Percentiles rank a stretch among this genome's conserved stretches.
Conservation (phyloP, 139 green algal genomes). For the Coelastrella sp. region DNA sequence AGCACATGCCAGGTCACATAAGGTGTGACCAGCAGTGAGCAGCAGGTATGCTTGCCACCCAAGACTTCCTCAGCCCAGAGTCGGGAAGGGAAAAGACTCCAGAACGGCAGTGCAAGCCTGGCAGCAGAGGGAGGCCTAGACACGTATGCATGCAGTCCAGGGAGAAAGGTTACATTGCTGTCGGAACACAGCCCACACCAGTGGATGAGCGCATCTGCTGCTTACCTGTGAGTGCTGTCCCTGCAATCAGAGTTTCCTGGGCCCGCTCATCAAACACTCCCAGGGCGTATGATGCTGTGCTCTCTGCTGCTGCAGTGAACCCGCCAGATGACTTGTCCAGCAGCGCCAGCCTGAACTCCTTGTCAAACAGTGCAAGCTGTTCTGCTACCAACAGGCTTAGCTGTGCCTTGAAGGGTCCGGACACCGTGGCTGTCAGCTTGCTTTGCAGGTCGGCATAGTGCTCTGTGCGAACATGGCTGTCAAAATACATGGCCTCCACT, state of each 20-base stretch:
- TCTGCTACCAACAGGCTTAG: slow-evolving; percentile 59
- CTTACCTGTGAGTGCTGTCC: slow-evolving; percentile 14
- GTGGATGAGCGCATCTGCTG: not conserved
- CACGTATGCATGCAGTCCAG: not conserved
- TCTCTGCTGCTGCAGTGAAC: slow-evolving; percentile 16
- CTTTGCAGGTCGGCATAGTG: slow-evolving; percentile 78
- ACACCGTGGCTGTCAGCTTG: slow-evolving; percentile 64
- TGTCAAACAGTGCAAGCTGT: slow-evolving; percentile 52
- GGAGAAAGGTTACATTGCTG: too few species aligned
- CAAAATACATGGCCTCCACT: slow-evolving; percentile 92
- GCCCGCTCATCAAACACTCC: slow-evolving; percentile 7
- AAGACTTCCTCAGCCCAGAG: too few species aligned
- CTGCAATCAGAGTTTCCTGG: not conserved
- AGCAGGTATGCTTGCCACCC: too few species aligned
- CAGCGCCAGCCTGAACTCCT: slow-evolving; percentile 59
- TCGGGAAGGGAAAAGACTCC: too few species aligned
- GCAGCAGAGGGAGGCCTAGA: not conserved
- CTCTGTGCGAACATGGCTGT: slow-evolving; percentile 72
- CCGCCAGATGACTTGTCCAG: not conserved
- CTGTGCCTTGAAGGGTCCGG: slow-evolving; percentile 68
- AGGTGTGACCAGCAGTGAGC: too few species aligned
- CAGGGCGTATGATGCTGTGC: slow-evolving; percentile 13
- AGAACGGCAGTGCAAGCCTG: too few species aligned
- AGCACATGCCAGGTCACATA: too few species aligned
- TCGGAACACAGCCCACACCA: too few species aligned